These are phyloP conservation scores for Aspergillus ochraceoroseus DNA, from an alignment of 2,329 filamentous ascomycete species.

Conservation along the genomic window DNA sequence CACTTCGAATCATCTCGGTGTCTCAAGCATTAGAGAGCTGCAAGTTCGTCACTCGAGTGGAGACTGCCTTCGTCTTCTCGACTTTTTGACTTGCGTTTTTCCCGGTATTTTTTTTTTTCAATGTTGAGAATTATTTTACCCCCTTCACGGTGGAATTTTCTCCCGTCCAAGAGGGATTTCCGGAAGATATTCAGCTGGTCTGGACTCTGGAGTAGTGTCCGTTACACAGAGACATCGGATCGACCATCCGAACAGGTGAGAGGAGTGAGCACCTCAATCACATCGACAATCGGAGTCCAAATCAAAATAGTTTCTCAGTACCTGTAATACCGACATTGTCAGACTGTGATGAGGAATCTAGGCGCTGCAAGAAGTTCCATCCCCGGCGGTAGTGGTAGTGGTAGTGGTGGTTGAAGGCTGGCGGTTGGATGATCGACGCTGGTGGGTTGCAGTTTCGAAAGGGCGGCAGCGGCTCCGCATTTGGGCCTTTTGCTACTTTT, in stretches of 20 bases:
- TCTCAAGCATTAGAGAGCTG: not conserved
- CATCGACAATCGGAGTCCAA: conserved; percentile 6
- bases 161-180: conserved; percentile 26
- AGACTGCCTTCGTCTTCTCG: not conserved
- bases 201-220: conserved; percentile 23
- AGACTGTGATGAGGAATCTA: conserved; percentile 6
- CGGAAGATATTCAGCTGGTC: conserved; percentile 31
- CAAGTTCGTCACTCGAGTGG: conserved; percentile 1
- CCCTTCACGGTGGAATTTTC: conserved; percentile 1
- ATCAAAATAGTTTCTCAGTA: conserved; percentile 4
- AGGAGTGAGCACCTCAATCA: conserved; percentile 18
- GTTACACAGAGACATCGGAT: conserved; percentile 29
- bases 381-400: not conserved
- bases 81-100: conserved; percentile 2
- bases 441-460: not conserved
- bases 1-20: not conserved
- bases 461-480: conserved; percentile 17
- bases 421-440: conserved; percentile 7
- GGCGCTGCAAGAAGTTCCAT: conserved; percentile 10
- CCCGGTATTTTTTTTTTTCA: not conserved
- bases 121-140: not conserved
- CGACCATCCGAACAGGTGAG: conserved; percentile 25
- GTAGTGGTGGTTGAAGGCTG: not conserved
- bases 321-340: conserved; percentile 11
- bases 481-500: conserved; percentile 6